These are phyloP conservation scores for Primulina eburnea DNA, from an alignment of 257 asterid genomes.

Conservation along the genomic window DNA sequence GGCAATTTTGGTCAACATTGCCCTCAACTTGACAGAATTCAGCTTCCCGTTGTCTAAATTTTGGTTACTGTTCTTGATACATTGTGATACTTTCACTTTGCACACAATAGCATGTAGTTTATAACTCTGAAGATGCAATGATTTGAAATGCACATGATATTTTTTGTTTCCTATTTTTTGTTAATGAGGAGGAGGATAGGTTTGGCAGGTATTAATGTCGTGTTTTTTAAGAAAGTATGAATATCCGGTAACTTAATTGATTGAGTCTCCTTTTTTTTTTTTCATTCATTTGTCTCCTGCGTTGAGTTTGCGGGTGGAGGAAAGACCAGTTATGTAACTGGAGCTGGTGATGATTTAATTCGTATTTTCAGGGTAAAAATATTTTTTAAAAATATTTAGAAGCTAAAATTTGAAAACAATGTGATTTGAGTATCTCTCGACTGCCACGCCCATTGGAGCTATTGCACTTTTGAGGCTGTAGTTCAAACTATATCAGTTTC, in stretches of 20 bases:
- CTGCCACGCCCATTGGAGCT: not conserved
- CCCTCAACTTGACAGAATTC: not conserved
- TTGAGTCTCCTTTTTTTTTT: not conserved
- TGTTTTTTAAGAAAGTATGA: not conserved
- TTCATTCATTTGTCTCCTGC: not conserved
- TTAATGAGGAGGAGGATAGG: too few species aligned
- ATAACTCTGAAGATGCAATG: not conserved
- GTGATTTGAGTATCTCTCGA: not conserved
- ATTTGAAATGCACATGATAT: too few species aligned
- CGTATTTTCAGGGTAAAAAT: too few species aligned
- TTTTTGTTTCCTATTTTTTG: too few species aligned
- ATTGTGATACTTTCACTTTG: too few species aligned
- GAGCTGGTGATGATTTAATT: not conserved
- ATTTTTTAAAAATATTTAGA: too few species aligned
- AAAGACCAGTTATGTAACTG: not conserved
- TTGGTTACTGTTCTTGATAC: not conserved
- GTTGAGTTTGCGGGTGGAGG: not conserved
- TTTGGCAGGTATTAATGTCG: too few species aligned
- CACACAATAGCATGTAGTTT: not conserved
- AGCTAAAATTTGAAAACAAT: not conserved
- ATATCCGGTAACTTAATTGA: not conserved
- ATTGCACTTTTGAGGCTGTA: not conserved
- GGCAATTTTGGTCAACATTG: conserved; percentile 1
- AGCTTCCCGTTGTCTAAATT: not conserved
- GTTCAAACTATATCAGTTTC: not conserved